phyloP scores from a whole-genome alignment of 495 filamentous ascomycete species.

The Lepidopterella palustris region DNA sequence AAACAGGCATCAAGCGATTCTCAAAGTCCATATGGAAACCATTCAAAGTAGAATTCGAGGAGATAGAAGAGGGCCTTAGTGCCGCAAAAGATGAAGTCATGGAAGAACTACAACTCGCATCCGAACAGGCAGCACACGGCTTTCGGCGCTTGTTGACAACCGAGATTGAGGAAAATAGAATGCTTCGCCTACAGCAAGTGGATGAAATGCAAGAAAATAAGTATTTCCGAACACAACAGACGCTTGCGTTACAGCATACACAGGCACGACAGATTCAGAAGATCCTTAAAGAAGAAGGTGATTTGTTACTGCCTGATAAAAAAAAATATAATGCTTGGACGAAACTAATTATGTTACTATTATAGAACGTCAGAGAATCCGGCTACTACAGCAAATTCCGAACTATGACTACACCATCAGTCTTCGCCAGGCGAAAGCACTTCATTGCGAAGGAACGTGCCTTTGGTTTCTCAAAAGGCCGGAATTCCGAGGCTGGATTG shows the following conservation, averaged over 20 bases:
- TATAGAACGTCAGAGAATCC: conserved; percentile 17
- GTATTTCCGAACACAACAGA: conserved; percentile 14
- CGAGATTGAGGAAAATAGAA: conserved; percentile 19
- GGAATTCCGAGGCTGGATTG: conserved; percentile 17
- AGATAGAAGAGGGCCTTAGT: conserved; percentile 18
- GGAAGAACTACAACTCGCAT: conserved; percentile 19
- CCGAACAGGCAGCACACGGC: conserved; percentile 12
- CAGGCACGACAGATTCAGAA: conserved; percentile 17
- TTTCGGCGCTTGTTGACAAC: conserved; percentile 14
- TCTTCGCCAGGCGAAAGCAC: conserved; percentile 7
- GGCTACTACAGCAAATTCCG: conserved; percentile 12
- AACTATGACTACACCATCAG: conserved; percentile 16
- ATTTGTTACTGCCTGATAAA: not conserved
- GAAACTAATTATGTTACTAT: conserved; percentile 14
- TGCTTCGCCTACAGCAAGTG: conserved; percentile 7
- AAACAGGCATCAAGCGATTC: conserved; percentile 18
- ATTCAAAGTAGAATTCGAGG: conserved; percentile 19
- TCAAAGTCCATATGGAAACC: conserved; percentile 22
- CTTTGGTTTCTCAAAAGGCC: conserved; percentile 11
- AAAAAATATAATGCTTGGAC: conserved; percentile 2
- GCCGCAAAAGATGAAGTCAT: conserved; percentile 19
- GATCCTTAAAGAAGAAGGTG: conserved; percentile 20
- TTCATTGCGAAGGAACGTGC: conserved; percentile 19
- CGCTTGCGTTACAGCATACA: conserved; percentile 8
- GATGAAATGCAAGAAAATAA: conserved; percentile 9